Evolutionary conservation across 768 basidiomycete species (phyloP).

Genomic region (Kwoniella sp.): DNA sequence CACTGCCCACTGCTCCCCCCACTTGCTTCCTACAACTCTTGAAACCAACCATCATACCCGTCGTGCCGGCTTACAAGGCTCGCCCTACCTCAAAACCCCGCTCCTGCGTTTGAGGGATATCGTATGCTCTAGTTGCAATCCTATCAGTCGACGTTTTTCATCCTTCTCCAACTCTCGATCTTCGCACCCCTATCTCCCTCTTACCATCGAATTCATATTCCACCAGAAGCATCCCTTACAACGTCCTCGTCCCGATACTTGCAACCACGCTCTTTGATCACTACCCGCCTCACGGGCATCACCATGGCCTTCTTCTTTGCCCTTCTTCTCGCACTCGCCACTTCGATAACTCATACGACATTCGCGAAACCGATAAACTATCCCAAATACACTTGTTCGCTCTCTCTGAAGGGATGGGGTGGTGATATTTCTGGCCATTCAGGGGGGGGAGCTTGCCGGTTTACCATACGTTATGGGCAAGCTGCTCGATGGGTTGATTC

Average conservation of each 20-base stretch:
- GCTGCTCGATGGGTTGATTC: slow-evolving; percentile 32
- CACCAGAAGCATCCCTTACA: too few species aligned
- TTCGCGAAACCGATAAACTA: background rate
- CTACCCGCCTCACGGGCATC: background rate
- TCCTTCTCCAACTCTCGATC: background rate
- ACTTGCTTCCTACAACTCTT: background rate
- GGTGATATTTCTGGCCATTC: background rate
- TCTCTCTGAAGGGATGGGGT: background rate
- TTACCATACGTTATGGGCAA: slow-evolving; percentile 32
- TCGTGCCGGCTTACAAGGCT: too few species aligned
- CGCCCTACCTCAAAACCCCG: too few species aligned
- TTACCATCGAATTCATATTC: background rate
- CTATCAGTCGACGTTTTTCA: background rate
- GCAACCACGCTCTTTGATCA: background rate
- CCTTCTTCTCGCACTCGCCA: background rate
- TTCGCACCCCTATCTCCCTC: background rate
- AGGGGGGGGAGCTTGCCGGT: slow-evolving; percentile 32
- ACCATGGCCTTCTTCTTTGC: background rate
- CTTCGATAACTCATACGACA: background rate
- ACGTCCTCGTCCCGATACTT: background rate
- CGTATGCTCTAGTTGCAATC: too few species aligned
- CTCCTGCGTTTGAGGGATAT: too few species aligned
- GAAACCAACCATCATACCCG: too few species aligned
- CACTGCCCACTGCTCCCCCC: too few species aligned
- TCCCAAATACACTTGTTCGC: background rate